phyloP scores from a whole-genome alignment of 352 stramenopile species.

The Globisporangium spiculum region DNA sequence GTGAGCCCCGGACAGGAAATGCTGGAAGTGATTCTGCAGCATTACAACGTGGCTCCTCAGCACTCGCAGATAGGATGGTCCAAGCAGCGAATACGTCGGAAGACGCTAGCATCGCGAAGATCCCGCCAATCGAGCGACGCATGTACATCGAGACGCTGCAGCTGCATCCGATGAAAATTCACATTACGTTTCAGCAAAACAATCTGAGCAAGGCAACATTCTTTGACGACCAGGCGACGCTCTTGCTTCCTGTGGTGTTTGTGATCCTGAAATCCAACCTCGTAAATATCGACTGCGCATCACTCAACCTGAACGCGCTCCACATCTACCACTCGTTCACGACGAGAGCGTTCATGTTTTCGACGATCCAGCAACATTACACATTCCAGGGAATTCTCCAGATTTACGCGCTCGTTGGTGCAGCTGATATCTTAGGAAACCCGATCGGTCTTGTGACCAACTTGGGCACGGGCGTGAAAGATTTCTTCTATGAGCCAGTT shows the following conservation, averaged over 20 bases:
- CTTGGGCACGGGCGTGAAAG: slow-evolving; percentile 83
- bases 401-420: slow-evolving; percentile 72
- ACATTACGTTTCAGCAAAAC: slow-evolving; percentile 76
- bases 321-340: slow-evolving; percentile 83
- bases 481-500: slow-evolving; percentile 90
- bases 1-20: not conserved
- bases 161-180: slow-evolving; percentile 75
- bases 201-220: slow-evolving; percentile 39
- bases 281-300: slow-evolving; percentile 75
- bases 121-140: slow-evolving; percentile 42
- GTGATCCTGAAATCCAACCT: slow-evolving; percentile 63
- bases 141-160: slow-evolving; percentile 88
- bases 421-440: slow-evolving; percentile 87
- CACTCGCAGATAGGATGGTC: not conserved
- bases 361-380: slow-evolving; percentile 81
- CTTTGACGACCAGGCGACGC: slow-evolving; percentile 39
- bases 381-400: slow-evolving; percentile 72
- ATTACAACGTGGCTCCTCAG: not conserved
- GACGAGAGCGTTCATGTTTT: slow-evolving; percentile 63
- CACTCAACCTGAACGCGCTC: slow-evolving; percentile 78
- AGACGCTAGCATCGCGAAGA: slow-evolving; percentile 17
- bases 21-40: not conserved
- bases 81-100: not conserved
- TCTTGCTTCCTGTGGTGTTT: slow-evolving; percentile 56
- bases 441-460: slow-evolving; percentile 89